Percentiles rank a stretch among this genome's conserved stretches.
These are phyloP conservation scores for Rhizophora apiculata DNA, from an alignment of 345 rosid genomes.

Conservation along the genomic window DNA sequence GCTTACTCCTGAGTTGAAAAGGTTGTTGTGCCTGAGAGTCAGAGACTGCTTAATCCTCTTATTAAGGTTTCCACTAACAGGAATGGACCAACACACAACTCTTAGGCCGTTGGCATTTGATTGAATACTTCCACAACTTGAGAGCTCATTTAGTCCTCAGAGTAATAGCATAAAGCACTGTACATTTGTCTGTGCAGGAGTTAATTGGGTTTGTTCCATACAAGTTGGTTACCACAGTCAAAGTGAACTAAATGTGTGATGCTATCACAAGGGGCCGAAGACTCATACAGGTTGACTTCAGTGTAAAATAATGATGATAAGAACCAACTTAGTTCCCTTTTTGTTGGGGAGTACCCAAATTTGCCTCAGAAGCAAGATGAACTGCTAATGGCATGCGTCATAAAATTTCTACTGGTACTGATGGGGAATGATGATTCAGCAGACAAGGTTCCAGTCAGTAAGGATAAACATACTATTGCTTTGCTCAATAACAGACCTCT, in stretches of 20 bases:
- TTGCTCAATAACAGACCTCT: too few relatives aligned
- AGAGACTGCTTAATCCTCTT: too few relatives aligned
- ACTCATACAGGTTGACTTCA: background rate
- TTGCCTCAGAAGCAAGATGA: conserved; percentile 41
- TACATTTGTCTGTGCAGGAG: conserved; percentile 87
- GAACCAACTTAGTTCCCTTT: background rate
- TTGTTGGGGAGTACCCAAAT: conserved; percentile 37
- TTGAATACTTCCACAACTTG: conserved; percentile 94
- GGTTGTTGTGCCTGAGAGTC: too few relatives aligned
- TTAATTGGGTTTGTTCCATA: conserved; percentile 17
- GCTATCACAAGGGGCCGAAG: background rate
- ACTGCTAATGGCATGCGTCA: conserved; percentile 22
- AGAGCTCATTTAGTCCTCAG: conserved; percentile 70
- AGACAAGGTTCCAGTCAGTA: conserved; percentile 14
- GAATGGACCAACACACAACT: too few relatives aligned
- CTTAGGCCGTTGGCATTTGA: conserved; percentile 84
- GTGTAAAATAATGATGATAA: background rate
- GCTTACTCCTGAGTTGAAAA: too few relatives aligned
- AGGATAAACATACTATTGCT: background rate
- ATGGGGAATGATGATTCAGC: background rate
- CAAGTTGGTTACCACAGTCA: background rate
- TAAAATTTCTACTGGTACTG: conserved; percentile 12
- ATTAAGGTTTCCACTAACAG: too few relatives aligned
- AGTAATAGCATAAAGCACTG: conserved; percentile 78
- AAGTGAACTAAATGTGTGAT: background rate